Conservation (phyloP, 371 early-diverging fungal species). For the Mucor piriformis region DNA sequence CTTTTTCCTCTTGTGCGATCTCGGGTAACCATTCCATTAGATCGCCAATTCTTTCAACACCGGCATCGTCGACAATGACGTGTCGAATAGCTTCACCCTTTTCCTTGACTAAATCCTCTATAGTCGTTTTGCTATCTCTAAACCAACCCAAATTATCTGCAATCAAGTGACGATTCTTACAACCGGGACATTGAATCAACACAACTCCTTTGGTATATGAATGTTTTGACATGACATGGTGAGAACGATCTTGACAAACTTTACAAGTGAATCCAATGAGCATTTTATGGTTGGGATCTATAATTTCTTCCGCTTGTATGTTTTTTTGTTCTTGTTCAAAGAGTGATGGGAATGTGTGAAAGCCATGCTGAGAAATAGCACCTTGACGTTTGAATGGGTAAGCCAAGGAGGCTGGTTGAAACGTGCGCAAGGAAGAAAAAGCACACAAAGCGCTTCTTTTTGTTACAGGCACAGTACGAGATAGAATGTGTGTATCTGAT, state of each 20-base stretch:
- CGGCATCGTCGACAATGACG: constrained; percentile 46
- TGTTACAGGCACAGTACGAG: background rate
- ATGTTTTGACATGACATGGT: constrained; percentile 89
- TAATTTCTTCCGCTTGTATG: constrained; percentile 8
- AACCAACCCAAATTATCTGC: constrained; percentile 97
- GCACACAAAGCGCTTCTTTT: background rate
- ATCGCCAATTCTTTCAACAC: constrained; percentile 32
- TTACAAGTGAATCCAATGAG: constrained; percentile 94
- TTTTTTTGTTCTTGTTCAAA: background rate
- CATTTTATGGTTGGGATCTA: constrained; percentile 62
- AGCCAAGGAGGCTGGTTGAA: too few relatives aligned
- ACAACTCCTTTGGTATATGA: constrained; percentile 93
- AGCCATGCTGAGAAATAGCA: background rate
- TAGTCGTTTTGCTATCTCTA: constrained; percentile 68
- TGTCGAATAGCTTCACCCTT: constrained; percentile 77
- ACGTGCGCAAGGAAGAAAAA: too few relatives aligned
- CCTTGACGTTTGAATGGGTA: background rate
- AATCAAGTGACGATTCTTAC: constrained; percentile 91
- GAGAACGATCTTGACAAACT: constrained; percentile 82
- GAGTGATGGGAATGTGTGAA: background rate
- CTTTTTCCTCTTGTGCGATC: constrained; percentile 41
- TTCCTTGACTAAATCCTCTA: constrained; percentile 83
- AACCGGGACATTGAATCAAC: constrained; percentile 89
- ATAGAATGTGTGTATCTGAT: background rate
- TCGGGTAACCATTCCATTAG: constrained; percentile 56